phyloP scores from a whole-genome alignment of 2,329 filamentous ascomycete species.

The Beauveria asiatica region DNA sequence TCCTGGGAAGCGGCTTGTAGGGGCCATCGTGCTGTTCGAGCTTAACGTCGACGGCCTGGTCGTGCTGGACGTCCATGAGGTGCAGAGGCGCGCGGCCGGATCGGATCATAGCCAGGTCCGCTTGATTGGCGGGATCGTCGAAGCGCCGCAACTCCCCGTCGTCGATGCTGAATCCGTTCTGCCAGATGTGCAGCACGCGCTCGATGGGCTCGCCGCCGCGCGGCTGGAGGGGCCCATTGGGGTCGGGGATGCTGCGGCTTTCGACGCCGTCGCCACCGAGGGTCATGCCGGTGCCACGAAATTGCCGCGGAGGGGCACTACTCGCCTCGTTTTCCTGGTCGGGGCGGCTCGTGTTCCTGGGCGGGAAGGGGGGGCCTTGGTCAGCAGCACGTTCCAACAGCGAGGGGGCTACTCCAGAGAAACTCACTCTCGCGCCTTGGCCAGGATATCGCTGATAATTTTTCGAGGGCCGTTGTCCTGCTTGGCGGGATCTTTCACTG shows the following conservation, averaged over 20 bases:
- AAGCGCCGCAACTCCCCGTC: slow-evolving; percentile 71
- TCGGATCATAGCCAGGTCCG: slow-evolving; percentile 67
- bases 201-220: slow-evolving; percentile 44
- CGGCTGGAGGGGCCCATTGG: slow-evolving; percentile 27
- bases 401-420: neutral
- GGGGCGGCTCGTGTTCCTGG: slow-evolving; percentile 52
- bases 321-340: slow-evolving; percentile 41
- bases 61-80: slow-evolving; percentile 66
- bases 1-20: slow-evolving; percentile 63
- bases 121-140: slow-evolving; percentile 67
- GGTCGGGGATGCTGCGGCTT: slow-evolving; percentile 60
- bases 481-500: slow-evolving; percentile 52
- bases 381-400: too few relatives aligned
- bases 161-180: slow-evolving; percentile 77
- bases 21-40: slow-evolving; percentile 65
- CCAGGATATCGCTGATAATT: slow-evolving; percentile 55
- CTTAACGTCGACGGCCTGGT: slow-evolving; percentile 72
- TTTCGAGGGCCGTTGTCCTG: slow-evolving; percentile 41
- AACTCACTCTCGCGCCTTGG: slow-evolving; percentile 53
- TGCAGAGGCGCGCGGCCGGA: slow-evolving; percentile 67
- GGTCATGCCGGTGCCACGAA: slow-evolving; percentile 64
- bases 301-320: slow-evolving; percentile 43
- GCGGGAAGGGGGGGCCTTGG: too few relatives aligned
- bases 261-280: slow-evolving; percentile 70
- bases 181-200: slow-evolving; percentile 70